Base-by-base conservation (phyloP, 768 basidiomycete genomes). In the Macrocybe gigantea region DNA sequence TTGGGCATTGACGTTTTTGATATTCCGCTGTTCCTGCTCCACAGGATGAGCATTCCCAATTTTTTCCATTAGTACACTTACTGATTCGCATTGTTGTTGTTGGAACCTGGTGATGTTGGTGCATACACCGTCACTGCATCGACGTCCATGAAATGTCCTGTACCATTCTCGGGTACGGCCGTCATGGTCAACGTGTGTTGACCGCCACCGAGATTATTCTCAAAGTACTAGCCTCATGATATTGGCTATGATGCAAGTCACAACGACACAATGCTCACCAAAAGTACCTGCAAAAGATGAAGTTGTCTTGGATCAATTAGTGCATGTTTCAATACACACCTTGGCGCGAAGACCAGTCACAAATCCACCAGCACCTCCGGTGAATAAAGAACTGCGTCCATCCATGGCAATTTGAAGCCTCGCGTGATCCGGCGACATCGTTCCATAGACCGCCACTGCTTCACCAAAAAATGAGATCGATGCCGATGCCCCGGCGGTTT, bases 391-490 rank as follows among this genome's bases (percentile, higher is more conserved):
- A 0, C 53, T 54, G 38, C 63, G 41, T 5, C 72, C 74, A 54
- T 82, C 78, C 29, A 79, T 41, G 2, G 64, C 60, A 29, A 80
- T 59, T n/a, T 65, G 62, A 44, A 77, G 66, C 50, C 74, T 60
- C 12, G 74, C 71, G 54, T 75, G 78, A 47, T 73, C 69, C n/a
- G 76, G 73, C 7, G 74, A 71, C 31, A 77, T 66, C 2, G 77
- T 73, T 34, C 78, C 78, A 48, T 75, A 80, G 1, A 81, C 47
- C 10, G 75, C 76, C 41, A 82, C 65, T n/a, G 73, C 77, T 45
- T 77, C 71, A 14, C 80, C 80, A 5, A 58, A 52, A 55, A 80
- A 80, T 11, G 58, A 48, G 8, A 79, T 52, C 6, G 69, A 66
- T n/a, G 70, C 73, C 13, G 68, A 64, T 9, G 77, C 70, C 33